Evolutionary conservation across 768 basidiomycete genomes (phyloP).

Genomic region (Hebeloma cylindrosporum): DNA sequence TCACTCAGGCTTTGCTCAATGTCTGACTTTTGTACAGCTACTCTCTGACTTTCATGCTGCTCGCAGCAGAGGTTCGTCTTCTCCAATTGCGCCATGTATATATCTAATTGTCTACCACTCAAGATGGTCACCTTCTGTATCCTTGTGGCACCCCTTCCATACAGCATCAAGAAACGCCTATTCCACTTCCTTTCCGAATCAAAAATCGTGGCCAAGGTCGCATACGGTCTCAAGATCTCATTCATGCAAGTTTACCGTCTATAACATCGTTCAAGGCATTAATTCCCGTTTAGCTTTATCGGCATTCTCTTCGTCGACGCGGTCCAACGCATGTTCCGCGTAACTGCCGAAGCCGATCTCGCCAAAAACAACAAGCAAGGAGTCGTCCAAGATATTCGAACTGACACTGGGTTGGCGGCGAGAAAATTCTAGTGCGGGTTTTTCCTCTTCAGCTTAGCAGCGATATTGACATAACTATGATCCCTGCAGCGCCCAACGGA

Average conservation of each 20-base stretch:
- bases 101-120: not conserved
- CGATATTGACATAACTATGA: conserved; percentile 8
- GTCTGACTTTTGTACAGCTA: conserved; percentile 48
- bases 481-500: conserved; percentile 73
- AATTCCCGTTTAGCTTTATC: conserved; percentile 56
- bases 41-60: conserved; percentile 75
- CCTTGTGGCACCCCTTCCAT: conserved; percentile 85
- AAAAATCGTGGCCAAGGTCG: conserved; percentile 74
- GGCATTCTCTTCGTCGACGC: conserved; percentile 89
- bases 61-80: conserved; percentile 62
- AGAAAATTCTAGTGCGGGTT: conserved; percentile 93
- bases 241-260: conserved; percentile 68
- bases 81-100: not conserved
- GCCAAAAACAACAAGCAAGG: conserved; percentile 55
- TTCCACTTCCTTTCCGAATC: conserved; percentile 75
- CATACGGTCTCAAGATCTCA: conserved; percentile 90
- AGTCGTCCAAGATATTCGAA: conserved; percentile 60
- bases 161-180: conserved; percentile 64
- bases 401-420: conserved; percentile 87
- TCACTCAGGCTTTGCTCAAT: conserved; percentile 25
- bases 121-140: conserved; percentile 84
- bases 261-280: conserved; percentile 4
- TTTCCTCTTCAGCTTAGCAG: not conserved
- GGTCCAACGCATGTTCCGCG: conserved; percentile 87
- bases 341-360: conserved; percentile 67